Percentiles rank a stretch among this genome's conserved stretches.
phyloP scores from a whole-genome alignment of 257 asterid species.

The Nicotiana knightiana region DNA sequence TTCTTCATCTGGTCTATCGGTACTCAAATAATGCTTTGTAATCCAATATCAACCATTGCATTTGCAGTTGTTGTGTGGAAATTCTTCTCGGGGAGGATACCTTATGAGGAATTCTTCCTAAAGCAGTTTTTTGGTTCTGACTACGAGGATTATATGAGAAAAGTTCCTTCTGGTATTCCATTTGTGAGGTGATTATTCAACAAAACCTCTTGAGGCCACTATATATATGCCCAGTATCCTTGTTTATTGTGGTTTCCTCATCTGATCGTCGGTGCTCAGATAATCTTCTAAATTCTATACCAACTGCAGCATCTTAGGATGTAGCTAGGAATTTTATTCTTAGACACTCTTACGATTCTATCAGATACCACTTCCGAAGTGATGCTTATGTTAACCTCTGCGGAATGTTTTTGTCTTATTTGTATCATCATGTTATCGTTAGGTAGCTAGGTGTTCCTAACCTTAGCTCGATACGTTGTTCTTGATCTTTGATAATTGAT shows the following conservation, averaged over 20 bases:
- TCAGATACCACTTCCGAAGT: neutral
- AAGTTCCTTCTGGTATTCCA: constrained; percentile 73
- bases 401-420: neutral
- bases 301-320: neutral
- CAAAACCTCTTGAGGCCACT: neutral
- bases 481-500: neutral
- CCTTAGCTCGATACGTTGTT: neutral
- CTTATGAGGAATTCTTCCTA: constrained; percentile 83
- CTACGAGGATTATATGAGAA: constrained; percentile 56
- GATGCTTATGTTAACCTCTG: neutral
- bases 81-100: constrained; percentile 63
- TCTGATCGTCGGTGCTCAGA: neutral
- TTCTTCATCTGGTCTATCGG: constrained; percentile 41
- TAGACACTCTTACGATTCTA: neutral
- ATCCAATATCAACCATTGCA: constrained; percentile 58
- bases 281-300: neutral
- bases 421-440: neutral
- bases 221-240: neutral
- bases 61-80: constrained; percentile 67
- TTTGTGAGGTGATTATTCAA: constrained; percentile 40
- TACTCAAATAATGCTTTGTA: constrained; percentile 66
- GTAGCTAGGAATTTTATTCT: neutral
- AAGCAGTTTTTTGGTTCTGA: constrained; percentile 65
- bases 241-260: neutral
- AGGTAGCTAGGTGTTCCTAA: neutral